Conservation (phyloP, 2,329 filamentous ascomycete species). For the Pyricularia pennisetigena region DNA sequence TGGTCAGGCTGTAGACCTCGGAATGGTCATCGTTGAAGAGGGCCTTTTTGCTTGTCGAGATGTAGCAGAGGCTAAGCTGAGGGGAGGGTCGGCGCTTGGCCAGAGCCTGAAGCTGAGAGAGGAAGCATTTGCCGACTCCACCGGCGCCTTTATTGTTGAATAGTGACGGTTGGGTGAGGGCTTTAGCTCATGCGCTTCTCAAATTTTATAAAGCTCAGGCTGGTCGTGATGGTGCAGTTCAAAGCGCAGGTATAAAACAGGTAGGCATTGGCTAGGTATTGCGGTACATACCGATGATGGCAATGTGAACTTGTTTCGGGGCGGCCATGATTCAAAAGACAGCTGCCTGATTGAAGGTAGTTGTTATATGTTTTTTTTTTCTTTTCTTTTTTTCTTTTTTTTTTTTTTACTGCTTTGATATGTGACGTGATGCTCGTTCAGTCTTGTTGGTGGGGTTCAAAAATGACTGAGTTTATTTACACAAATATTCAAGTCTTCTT, state of each 20-base stretch:
- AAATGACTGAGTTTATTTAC: not conserved
- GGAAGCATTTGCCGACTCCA: conserved; percentile 86
- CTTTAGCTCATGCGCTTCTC: not conserved
- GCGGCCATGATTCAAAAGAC: conserved; percentile 25
- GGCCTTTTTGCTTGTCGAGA: conserved; percentile 77
- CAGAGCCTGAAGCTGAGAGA: conserved; percentile 66
- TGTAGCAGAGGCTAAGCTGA: conserved; percentile 70
- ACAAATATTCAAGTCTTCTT: not conserved
- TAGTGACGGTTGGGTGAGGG: not conserved
- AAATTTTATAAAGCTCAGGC: not conserved
- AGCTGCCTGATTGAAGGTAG: not conserved
- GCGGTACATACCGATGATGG: conserved; percentile 34
- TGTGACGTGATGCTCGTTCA: not conserved
- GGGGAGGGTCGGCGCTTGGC: conserved; percentile 55
- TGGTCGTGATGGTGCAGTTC: not conserved
- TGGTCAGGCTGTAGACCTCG: conserved; percentile 48
- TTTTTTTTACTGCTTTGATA: not conserved
- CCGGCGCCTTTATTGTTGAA: conserved; percentile 62
- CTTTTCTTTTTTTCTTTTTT: no score
- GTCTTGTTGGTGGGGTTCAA: not conserved
- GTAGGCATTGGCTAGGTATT: not conserved
- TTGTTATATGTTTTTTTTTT: not conserved
- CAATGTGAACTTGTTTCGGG: conserved; percentile 39
- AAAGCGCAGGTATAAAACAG: not conserved
- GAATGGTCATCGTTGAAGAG: conserved; percentile 67